Conservation (phyloP, 768 basidiomycete species). For the Phylloporus arenicola region DNA sequence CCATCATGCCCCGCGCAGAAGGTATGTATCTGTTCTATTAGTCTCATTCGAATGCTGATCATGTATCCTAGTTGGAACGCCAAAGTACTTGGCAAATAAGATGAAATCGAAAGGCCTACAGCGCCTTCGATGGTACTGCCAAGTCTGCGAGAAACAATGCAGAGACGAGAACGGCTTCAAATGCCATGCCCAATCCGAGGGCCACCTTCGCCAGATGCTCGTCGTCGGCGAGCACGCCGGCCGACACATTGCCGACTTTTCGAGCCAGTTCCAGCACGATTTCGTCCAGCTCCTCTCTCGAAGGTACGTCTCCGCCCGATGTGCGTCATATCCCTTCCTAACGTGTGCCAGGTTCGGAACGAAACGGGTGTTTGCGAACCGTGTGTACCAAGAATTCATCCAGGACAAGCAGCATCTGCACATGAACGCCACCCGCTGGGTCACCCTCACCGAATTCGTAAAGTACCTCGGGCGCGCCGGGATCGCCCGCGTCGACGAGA, state of each 20-base stretch:
- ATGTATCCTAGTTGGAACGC: slow-evolving; percentile 62
- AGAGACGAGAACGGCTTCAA: slow-evolving; percentile 99
- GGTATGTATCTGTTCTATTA: slow-evolving; percentile 34
- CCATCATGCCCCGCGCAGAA: slow-evolving; percentile 80
- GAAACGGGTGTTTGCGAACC: slow-evolving; percentile 90
- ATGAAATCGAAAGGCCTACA: slow-evolving; percentile 98
- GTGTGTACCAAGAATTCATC: slow-evolving; percentile 97
- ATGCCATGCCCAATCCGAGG: slow-evolving; percentile 83
- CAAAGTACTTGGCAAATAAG: slow-evolving; percentile 87
- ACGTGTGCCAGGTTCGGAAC: slow-evolving; percentile 66
- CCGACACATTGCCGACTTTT: slow-evolving; percentile 87
- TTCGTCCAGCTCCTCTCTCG: slow-evolving; percentile 88
- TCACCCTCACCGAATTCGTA: slow-evolving; percentile 92
- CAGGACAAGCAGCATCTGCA: slow-evolving; percentile 90
- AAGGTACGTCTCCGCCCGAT: slow-evolving; percentile 42
- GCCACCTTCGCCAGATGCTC: slow-evolving; percentile 94
- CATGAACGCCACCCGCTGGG: slow-evolving; percentile 99
- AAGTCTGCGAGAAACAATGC: slow-evolving; percentile 99
- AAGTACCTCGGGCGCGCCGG: slow-evolving; percentile 86
- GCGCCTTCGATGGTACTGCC: slow-evolving; percentile 96
- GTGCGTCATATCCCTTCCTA: background rate
- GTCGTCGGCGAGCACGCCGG: slow-evolving; percentile 94
- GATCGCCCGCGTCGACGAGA: slow-evolving; percentile 91
- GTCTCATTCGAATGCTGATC: background rate
- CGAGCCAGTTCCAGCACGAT: slow-evolving; percentile 80